Evolutionary conservation across 345 rosid species (phyloP), one percentile per base, ranked within the genome.

Genomic region (Acer negundo): DNA sequence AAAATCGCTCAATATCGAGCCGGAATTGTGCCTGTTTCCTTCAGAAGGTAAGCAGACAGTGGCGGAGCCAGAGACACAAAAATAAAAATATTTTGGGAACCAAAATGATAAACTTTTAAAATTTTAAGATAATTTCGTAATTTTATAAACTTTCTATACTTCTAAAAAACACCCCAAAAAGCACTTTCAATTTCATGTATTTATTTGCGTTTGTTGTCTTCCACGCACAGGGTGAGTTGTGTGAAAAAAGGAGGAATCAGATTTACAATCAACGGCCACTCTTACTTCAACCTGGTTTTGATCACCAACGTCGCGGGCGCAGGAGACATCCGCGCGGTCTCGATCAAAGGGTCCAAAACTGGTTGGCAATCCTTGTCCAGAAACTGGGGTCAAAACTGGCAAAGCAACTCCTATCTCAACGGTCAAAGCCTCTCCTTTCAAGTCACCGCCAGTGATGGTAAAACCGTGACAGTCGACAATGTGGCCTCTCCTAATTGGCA

Each of bases 351-450:
- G 12, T 86, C 91, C 12, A 81, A 79, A 77, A 86, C 89, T 4
- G 63, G 86, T 35, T 91, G 95, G 95, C 93, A 89, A 75, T 11
- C 87, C 5, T 74, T 89, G 93, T 91, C 91, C 2, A 85, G 95
- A 79, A 91, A 89, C 80, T 89, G 91, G 93, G 94, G 93, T 26
- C 93, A 91, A 73, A 89, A 89, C 3, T 91, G 94, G 94, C 91
- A 90, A 74, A 89, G 90, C 70, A 85, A 86, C 76, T 65, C 87
- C 23, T 82, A 84, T 77, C 87, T 89, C 3, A 79, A 85, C 66
- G 95, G 88, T 2, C 93, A 89, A 68, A 79, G 82, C 58, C 85
- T 91, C 15, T 87, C 93, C 5, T 88, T 89, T 73, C 80, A 77
- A 53, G 91, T 91, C 65, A 89, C 87, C 38, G n/a, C 87, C 46